A percentile compares a stretch with the other conserved stretches of the same genome.
Evolutionary conservation across 2,329 filamentous ascomycete species (phyloP).

Genomic region (Ceratocystis ficicola): DNA sequence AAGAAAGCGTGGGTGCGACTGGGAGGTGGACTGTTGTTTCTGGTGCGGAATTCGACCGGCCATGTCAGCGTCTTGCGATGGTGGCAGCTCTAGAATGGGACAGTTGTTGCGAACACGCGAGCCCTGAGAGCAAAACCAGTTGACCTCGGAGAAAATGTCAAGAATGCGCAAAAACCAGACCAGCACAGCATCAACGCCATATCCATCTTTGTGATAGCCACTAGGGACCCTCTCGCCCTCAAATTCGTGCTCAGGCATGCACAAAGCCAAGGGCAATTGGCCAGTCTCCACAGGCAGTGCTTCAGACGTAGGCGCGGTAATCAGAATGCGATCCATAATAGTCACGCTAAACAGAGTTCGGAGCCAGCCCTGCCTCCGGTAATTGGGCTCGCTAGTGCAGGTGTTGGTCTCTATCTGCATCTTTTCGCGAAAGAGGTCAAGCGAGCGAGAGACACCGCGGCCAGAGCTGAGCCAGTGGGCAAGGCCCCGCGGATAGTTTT

Average conservation of each 20-base stretch:
- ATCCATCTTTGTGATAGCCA: not conserved
- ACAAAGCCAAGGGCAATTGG: not conserved
- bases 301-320: not conserved
- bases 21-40: not conserved
- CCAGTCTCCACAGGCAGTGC: not conserved
- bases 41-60: not conserved
- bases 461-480: slow-evolving; percentile 4
- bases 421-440: not conserved
- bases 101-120: not conserved
- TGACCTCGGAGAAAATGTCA: slow-evolving; percentile 14
- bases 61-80: not conserved
- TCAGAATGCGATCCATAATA: slow-evolving; percentile 13
- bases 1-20: not conserved
- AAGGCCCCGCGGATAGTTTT: not conserved
- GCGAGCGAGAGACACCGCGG: not conserved
- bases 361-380: not conserved
- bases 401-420: not conserved
- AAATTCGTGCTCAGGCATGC: not conserved
- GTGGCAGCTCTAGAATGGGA: not conserved
- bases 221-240: not conserved
- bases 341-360: slow-evolving; percentile 5
- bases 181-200: not conserved
- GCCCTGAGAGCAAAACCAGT: slow-evolving; percentile 13
- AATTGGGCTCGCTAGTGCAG: not conserved
- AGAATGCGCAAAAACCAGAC: slow-evolving; percentile 10